Conservation (phyloP, 1,284 basidiomycete species). For the Ceratobasidium theobromae region DNA sequence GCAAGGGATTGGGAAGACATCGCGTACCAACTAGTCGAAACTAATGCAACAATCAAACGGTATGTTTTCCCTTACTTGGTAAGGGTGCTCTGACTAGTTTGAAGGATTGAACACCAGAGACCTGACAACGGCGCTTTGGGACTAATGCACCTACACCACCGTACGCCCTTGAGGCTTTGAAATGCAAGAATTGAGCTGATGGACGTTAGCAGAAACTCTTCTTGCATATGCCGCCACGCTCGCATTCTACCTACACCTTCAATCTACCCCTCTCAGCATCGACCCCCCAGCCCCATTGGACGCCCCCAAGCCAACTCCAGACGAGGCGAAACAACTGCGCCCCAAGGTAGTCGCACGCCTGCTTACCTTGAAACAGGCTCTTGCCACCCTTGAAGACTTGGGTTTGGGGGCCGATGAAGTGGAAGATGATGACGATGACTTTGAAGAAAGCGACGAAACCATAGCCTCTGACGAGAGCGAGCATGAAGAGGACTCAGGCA, state of each 20-base stretch:
- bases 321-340: constrained; percentile 38
- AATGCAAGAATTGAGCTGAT: background rate
- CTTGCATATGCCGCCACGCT: constrained; percentile 89
- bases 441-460: constrained; percentile 39
- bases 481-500: constrained; percentile 32
- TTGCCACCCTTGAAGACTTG: constrained; percentile 80
- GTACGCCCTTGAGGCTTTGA: constrained; percentile 48
- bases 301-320: background rate
- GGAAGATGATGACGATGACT: constrained; percentile 44
- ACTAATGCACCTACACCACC: constrained; percentile 74
- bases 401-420: constrained; percentile 56
- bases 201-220: constrained; percentile 66
- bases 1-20: constrained; percentile 52
- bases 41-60: constrained; percentile 58
- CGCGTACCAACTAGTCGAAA: constrained; percentile 54
- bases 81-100: background rate
- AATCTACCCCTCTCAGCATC: constrained; percentile 65
- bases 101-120: constrained; percentile 53
- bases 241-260: constrained; percentile 90
- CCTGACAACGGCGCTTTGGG: constrained; percentile 57
- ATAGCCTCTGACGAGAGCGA: constrained; percentile 54
- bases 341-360: constrained; percentile 80
- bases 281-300: constrained; percentile 39
- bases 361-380: constrained; percentile 80
- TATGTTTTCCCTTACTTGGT: constrained; percentile 44